Evolutionary conservation across 768 basidiomycete genomes (phyloP), one percentile per base, ranked within the genome.

Genomic region (Floccularia luteovirens): DNA sequence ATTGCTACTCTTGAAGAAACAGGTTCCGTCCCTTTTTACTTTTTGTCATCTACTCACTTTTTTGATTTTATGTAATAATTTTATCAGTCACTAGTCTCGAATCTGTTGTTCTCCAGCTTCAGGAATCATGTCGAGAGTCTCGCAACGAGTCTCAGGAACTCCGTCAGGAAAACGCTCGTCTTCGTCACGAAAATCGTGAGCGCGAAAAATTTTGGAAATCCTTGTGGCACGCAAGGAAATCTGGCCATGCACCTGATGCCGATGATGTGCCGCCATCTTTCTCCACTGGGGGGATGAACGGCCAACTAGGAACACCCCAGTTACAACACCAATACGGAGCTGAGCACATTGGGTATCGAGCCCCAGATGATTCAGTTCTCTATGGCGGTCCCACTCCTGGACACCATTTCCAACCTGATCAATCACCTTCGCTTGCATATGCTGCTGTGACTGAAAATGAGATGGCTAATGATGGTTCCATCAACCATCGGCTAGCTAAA

Each of bases 1-100:
- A 90, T 90, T 55, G 77, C 83, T 31, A 90, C 86, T 10, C 75
- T 90, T 46, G 88, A 90, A 59, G 87, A 87, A 56, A 87, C 87
- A 67, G 77, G 75, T 75, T 46, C 41, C 48, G 43, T 31, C 19
- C 17, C 20, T 36, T 23, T 37, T 33, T 44, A 54, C 49, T 40
- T 34, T 42, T 41, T 33, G 31, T 32, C 20, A 31, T 13, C 16
- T 32, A 4, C 12, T 20, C 27, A 32, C 30, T 22, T 39, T 34
- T 39, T 48, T 44, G 40, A 53, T 53, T 46, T 48, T 40, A 51
- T 45, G 35, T 35, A 55, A 34, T 36, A 31, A 24, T 36, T 41
- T 40, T 36, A 31, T 21, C 56, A 83, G 87, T 90, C 48, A 89
- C 83, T 17, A 89, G 78, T 52, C 68, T 90, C 39, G 88, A 90